Evolutionary conservation across 257 asterid species (phyloP).

Genomic region (Anisodus acutangulus): DNA sequence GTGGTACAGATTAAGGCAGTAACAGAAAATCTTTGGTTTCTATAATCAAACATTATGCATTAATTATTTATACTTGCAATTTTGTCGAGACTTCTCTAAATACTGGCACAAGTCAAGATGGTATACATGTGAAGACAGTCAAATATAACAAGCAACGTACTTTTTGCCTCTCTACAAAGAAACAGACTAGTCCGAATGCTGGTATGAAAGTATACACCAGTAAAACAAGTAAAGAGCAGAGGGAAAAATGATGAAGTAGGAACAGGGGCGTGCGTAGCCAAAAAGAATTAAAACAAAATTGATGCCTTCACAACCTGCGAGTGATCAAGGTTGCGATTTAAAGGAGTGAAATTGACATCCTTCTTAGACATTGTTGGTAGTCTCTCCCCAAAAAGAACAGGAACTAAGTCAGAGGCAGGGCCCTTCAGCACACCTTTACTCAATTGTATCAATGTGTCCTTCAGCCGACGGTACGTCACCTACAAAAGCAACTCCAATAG

Average conservation of each 20-base stretch:
- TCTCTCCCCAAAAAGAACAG: conserved; percentile 92
- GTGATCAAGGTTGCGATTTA: conserved; percentile 77
- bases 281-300: conserved; percentile 11
- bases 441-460: conserved; percentile 78
- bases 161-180: conserved; percentile 1
- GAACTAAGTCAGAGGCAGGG: conserved; percentile 93
- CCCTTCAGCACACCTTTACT: conserved; percentile 92
- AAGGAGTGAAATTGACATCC: conserved; percentile 68
- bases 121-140: background rate
- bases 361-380: conserved; percentile 65
- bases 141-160: conserved; percentile 19
- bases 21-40: background rate
- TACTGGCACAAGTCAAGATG: conserved; percentile 3
- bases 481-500: conserved; percentile 41
- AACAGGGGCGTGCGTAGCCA: conserved; percentile 2
- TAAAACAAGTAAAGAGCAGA: background rate
- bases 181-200: background rate
- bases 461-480: conserved; percentile 95
- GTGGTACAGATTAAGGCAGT: conserved; percentile 1
- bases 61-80: background rate
- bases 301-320: conserved; percentile 70
- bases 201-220: conserved; percentile 7
- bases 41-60: background rate
- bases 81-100: background rate
- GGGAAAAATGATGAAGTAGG: conserved; percentile 16